Evolutionary conservation across 306 rosid genomes (phyloP), one percentile per base, ranked within the genome.

Genomic region (Vigna mungo): DNA sequence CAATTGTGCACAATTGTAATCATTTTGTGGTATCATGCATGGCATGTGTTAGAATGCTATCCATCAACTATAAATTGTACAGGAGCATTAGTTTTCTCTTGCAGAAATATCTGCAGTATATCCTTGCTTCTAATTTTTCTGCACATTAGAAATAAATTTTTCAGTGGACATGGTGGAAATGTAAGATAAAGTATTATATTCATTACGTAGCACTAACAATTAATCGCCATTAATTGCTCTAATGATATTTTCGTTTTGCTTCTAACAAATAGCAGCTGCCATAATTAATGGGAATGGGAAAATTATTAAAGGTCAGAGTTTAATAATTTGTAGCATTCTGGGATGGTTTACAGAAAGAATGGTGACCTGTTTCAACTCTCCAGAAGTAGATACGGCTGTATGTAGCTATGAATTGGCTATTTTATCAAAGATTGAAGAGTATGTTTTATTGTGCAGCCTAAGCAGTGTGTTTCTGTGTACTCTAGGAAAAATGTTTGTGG

Each of bases 321-420:
- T 2, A 7, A n/a, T 66, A 34, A 66, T 20, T 43, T 66, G 25
- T 39, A 39, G 34, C 34, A 83, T 51, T 61, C 65, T 76, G 75
- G 60, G 73, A 46, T 69, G 58, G 76, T 48, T 83, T 84, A 27
- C 56, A 66, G 52, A 44, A 11, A 85, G 80, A 80, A 73, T 81
- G 78, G 55, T 71, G 83, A 83, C 54, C 39, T 48, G 76, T 69
- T 61, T 51, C 27, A 80, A 49, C 73, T 80, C 51, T 27, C 15
- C 72, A 65, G 16, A 23, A 65, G 64, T 43, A 59, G 77, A 84
- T 65, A 71, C 69, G 56, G 80, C 71, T 71, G 60, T 68, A 65
- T 71, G 66, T 68, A 66, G 63, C 74, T 66, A 68, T 41, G 66
- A 72, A 84, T 72, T 62, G 52, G 60, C 71, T 61, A 60, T 60